Conservation (phyloP, 2,329 filamentous ascomycete genomes). For the Neopestalotiopsis sp. region DNA sequence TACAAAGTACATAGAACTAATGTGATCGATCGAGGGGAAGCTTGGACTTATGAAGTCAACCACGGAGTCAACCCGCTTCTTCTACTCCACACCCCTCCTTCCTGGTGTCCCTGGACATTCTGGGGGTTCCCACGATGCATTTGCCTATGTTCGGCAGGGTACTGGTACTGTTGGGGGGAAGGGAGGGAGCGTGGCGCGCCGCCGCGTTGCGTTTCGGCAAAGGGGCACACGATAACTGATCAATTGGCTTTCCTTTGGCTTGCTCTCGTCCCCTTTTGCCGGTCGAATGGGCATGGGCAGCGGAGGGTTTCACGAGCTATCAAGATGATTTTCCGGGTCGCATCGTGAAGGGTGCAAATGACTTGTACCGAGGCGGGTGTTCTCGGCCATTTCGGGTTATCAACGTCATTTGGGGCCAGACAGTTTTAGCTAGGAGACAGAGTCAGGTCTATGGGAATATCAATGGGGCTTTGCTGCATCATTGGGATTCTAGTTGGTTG, state of each 20-base stretch:
- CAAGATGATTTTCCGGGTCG: constrained; percentile 42
- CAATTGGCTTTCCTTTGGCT: constrained; percentile 19
- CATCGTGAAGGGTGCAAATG: constrained; percentile 28
- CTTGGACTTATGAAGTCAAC: constrained; percentile 14
- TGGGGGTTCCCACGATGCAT: constrained; percentile 5
- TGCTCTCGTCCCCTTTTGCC: not conserved
- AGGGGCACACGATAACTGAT: constrained; percentile 20
- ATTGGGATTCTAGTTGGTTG: constrained; percentile 21
- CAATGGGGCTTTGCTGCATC: constrained; percentile 22
- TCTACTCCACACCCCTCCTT: constrained; percentile 16
- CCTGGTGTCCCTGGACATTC: not conserved
- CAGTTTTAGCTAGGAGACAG: not conserved
- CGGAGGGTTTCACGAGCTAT: not conserved
- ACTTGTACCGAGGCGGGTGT: constrained; percentile 35
- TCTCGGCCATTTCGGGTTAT: constrained; percentile 33
- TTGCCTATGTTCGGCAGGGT: not conserved
- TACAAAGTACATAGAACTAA: not conserved
- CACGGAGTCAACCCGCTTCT: constrained; percentile 8
- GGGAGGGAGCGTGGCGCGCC: not conserved
- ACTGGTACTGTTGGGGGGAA: not conserved
- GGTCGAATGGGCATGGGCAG: constrained; percentile 10
- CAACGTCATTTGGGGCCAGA: constrained; percentile 17
- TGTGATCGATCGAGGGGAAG: constrained; percentile 14
- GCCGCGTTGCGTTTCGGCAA: constrained; percentile 16
- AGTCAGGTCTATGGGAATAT: not conserved